A percentile compares a stretch with the other conserved stretches of the same genome.
These are phyloP conservation scores for Yamadazyma nakazawae DNA, from an alignment of 805 yeast species.

Conservation along the genomic window DNA sequence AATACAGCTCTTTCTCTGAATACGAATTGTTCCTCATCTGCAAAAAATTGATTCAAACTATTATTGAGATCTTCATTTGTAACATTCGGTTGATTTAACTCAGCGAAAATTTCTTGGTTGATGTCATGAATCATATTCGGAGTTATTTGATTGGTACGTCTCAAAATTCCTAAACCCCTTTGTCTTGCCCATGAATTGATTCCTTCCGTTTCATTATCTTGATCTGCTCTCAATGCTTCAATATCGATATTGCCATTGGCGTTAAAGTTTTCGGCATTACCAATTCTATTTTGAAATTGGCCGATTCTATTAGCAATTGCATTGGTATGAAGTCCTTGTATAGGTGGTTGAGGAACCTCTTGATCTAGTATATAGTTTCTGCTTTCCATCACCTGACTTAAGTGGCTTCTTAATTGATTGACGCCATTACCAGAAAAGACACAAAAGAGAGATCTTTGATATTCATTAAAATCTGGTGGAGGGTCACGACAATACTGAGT, in stretches of 20 bases:
- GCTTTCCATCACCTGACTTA: constrained; percentile 46
- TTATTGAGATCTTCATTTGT: constrained; percentile 33
- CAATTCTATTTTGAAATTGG: constrained; percentile 1
- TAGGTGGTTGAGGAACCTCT: background rate
- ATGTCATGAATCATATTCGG: constrained; percentile 24
- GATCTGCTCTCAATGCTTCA: background rate
- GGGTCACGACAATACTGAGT: constrained; percentile 87
- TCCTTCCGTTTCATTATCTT: constrained; percentile 15
- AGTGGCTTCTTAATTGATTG: constrained; percentile 63
- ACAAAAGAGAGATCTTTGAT: constrained; percentile 82
- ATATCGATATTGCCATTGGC: constrained; percentile 2
- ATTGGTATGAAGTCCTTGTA: background rate
- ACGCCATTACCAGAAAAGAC: constrained; percentile 94
- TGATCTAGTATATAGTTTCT: constrained; percentile 31
- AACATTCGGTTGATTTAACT: constrained; percentile 27
- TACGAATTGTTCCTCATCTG: constrained; percentile 27
- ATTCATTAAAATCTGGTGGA: constrained; percentile 85
- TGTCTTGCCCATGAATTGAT: constrained; percentile 26
- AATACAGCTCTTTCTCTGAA: constrained; percentile 9
- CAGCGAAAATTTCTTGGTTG: constrained; percentile 31
- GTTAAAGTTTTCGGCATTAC: constrained; percentile 2
- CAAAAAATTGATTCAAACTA: constrained; percentile 26
- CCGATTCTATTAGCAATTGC: background rate
- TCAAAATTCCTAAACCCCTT: constrained; percentile 28
- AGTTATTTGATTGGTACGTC: constrained; percentile 11